Evolutionary conservation across 306 rosid species (phyloP), one percentile per base, ranked within the genome.

Genomic region (Malus sylvestris): DNA sequence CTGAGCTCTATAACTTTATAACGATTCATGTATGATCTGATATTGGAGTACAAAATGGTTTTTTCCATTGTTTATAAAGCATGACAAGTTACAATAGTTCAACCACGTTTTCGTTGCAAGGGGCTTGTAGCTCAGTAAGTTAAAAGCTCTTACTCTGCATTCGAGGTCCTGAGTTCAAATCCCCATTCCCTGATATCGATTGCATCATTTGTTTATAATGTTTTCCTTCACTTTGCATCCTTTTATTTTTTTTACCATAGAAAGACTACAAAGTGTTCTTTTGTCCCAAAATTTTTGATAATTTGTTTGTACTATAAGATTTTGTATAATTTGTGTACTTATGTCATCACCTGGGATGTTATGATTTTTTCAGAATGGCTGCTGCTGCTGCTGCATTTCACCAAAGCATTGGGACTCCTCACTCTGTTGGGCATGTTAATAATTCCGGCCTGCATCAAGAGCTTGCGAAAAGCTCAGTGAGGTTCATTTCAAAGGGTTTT

Each of bases 341-440:
- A 7, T 15, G 57, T 23, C 33, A 19, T 67, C 58, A 73, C 16
- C 18, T 76, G 87, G 71, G 74, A 60, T 40, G 2, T 75, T 76
- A 61, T 74, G 45, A 58, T 44, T 71, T 55, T 55, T 84, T 88
- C 86, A 91, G 95, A 71, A 96, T 96, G 99, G 96, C 98, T 66
- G 85, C 98, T 68, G 85, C 98, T 68, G 85, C 97, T 75, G 83
- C 89, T 81, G 89, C 76, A 38, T 88, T 75, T 87, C 83, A 83
- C 73, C 96, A 85, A 76, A 81, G 84, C 67, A 73, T 90, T 75
- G 91, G 96, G 67, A 80, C 82, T 71, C 65, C 76, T 73, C 87
- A 85, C 74, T 52, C 88, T 18, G 81, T 72, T 38, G 81, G 89
- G 18, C 67, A 77, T 74, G 74, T 79, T 33, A 72, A 69, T 42